phyloP scores from a whole-genome alignment of 495 filamentous ascomycete species.

The Corynascus novoguineensis region DNA sequence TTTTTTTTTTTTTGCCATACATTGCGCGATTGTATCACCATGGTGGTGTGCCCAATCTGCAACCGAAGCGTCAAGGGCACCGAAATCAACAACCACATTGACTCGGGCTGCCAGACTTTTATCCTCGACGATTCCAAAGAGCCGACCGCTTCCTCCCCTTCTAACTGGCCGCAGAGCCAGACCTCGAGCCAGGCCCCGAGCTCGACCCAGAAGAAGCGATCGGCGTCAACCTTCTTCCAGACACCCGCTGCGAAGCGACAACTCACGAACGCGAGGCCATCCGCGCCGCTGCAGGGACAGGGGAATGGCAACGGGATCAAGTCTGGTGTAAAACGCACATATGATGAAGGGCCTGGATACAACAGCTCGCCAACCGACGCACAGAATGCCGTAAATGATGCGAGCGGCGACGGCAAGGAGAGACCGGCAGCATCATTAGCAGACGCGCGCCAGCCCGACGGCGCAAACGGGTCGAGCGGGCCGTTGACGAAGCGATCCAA shows the following conservation, averaged over 20 bases:
- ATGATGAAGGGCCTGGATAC: constrained; percentile 40
- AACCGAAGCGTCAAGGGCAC: constrained; percentile 63
- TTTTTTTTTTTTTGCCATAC: too few species aligned
- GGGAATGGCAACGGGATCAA: constrained; percentile 14
- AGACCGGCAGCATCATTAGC: constrained; percentile 10
- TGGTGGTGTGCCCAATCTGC: constrained; percentile 84
- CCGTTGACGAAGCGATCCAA: constrained; percentile 55
- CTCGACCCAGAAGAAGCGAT: constrained; percentile 46
- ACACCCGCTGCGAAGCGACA: constrained; percentile 56
- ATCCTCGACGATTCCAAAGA: constrained; percentile 25
- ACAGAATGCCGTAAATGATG: constrained; percentile 18
- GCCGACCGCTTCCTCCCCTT: constrained; percentile 24
- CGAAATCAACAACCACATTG: constrained; percentile 88
- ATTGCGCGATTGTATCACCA: constrained; percentile 2
- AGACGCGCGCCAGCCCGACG: not conserved
- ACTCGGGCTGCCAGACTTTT: constrained; percentile 68
- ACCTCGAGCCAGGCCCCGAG: constrained; percentile 25
- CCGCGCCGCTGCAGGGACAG: constrained; percentile 24
- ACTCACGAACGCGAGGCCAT: constrained; percentile 18
- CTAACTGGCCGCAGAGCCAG: constrained; percentile 39
- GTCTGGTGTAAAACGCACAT: constrained; percentile 34
- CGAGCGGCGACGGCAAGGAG: constrained; percentile 16
- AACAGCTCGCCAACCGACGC: constrained; percentile 22
- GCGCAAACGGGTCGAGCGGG: not conserved
- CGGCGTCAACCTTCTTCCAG: constrained; percentile 72